Percentiles rank a stretch among this genome's conserved stretches.
phyloP scores from a whole-genome alignment of 495 filamentous ascomycete species.

The Hypoxylon lienhwacheense region DNA sequence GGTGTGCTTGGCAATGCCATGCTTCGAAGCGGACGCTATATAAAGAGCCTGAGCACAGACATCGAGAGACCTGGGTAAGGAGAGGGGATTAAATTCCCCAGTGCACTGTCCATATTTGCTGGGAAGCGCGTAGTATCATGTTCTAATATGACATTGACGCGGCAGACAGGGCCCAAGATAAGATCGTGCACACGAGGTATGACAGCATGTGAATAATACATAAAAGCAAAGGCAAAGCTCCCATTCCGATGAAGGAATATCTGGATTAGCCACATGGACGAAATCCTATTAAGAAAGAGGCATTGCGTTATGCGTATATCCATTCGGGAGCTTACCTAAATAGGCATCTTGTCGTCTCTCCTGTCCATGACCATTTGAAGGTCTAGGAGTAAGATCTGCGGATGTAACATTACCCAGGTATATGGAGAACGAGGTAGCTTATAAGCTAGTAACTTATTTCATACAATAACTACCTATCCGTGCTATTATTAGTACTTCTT shows the following conservation, averaged over 20 bases:
- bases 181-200: no score
- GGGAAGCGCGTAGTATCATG: no score
- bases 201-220: no score
- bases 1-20: conserved; percentile 1
- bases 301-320: conserved; percentile 5
- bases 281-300: not conserved
- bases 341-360: conserved; percentile 1
- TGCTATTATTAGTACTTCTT: conserved; percentile 6
- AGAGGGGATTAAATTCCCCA: not conserved
- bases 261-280: conserved; percentile 2
- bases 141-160: conserved; percentile 13
- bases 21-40: not conserved
- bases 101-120: conserved; percentile 10
- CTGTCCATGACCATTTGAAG: not conserved
- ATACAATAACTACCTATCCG: no score
- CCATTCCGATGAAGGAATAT: conserved; percentile 12
- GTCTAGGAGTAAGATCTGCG: not conserved
- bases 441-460: no score
- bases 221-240: conserved; percentile 30
- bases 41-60: conserved; percentile 4
- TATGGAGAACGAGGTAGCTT: no score
- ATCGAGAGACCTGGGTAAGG: conserved; percentile 1
- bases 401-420: no score
- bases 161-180: conserved; percentile 2
- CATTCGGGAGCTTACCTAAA: conserved; percentile 1